Conservation (phyloP, 495 filamentous ascomycete genomes). For the Tirmania nivea region DNA sequence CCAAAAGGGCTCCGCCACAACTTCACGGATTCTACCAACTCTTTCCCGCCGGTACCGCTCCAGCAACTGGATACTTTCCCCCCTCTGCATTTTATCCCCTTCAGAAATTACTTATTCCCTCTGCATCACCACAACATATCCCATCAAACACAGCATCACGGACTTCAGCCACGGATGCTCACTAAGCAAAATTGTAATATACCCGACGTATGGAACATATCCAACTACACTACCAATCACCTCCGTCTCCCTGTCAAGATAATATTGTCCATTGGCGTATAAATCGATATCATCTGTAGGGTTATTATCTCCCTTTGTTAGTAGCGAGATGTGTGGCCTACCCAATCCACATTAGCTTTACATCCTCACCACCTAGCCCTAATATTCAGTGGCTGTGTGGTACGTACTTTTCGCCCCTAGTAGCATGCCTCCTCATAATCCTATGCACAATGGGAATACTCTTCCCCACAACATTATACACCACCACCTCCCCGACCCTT, state of each 20-base stretch:
- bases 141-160: slow-evolving; percentile 84
- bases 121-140: slow-evolving; percentile 79
- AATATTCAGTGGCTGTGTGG: neutral
- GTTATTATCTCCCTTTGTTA: slow-evolving; percentile 99
- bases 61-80: too few relatives aligned
- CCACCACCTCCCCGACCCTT: slow-evolving; percentile 69
- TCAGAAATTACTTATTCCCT: slow-evolving; percentile 35
- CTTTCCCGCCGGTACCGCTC: too few relatives aligned
- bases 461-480: slow-evolving; percentile 81
- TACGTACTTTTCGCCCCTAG: neutral
- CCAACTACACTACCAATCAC: slow-evolving; percentile 85
- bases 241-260: slow-evolving; percentile 60
- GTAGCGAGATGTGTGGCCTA: slow-evolving; percentile 33
- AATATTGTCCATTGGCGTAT: slow-evolving; percentile 65
- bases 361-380: too few relatives aligned
- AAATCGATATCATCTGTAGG: slow-evolving; percentile 82
- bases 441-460: slow-evolving; percentile 90
- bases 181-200: slow-evolving; percentile 88
- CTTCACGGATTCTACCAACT: too few relatives aligned
- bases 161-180: slow-evolving; percentile 97
- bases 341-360: slow-evolving; percentile 9
- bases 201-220: slow-evolving; percentile 91
- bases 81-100: neutral
- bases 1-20: too few relatives aligned
- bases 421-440: slow-evolving; percentile 48